phyloP scores from a whole-genome alignment of 257 asterid genomes.

The Solanum sitiens region DNA sequence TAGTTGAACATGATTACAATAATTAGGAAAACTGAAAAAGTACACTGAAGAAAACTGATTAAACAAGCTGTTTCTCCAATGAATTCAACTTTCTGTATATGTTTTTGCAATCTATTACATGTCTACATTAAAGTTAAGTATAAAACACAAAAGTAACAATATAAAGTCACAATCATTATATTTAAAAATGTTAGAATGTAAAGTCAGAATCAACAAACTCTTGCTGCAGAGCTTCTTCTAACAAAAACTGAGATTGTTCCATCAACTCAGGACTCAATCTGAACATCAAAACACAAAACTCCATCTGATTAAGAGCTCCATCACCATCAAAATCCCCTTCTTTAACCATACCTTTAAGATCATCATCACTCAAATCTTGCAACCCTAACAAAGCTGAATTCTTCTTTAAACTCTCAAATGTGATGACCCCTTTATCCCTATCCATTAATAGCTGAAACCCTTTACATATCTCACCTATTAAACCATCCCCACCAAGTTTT shows the following conservation, averaged over 20 bases:
- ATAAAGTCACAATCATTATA: background rate
- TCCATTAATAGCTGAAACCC: constrained; percentile 46
- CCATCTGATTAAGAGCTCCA: constrained; percentile 55
- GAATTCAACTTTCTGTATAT: background rate
- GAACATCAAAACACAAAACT: constrained; percentile 54
- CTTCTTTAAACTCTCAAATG: constrained; percentile 41
- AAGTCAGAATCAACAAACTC: constrained; percentile 13
- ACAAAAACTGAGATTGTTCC: constrained; percentile 37
- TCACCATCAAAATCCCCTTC: constrained; percentile 62
- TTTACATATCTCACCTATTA: constrained; percentile 43
- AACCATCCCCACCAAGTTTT: constrained; percentile 47
- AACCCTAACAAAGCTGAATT: constrained; percentile 34
- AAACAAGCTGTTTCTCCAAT: background rate
- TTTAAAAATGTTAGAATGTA: constrained; percentile 8
- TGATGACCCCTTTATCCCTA: constrained; percentile 29
- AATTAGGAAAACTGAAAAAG: background rate
- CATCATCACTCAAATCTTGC: constrained; percentile 34
- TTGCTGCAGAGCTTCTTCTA: constrained; percentile 31
- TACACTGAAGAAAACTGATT: background rate
- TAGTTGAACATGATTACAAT: background rate
- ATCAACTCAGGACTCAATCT: constrained; percentile 54
- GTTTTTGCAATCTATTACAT: background rate
- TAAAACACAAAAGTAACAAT: background rate
- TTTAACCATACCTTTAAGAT: constrained; percentile 30
- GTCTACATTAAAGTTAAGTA: background rate